Conservation (phyloP, 495 filamentous ascomycete species). For the Lasiosphaeria miniovina region DNA sequence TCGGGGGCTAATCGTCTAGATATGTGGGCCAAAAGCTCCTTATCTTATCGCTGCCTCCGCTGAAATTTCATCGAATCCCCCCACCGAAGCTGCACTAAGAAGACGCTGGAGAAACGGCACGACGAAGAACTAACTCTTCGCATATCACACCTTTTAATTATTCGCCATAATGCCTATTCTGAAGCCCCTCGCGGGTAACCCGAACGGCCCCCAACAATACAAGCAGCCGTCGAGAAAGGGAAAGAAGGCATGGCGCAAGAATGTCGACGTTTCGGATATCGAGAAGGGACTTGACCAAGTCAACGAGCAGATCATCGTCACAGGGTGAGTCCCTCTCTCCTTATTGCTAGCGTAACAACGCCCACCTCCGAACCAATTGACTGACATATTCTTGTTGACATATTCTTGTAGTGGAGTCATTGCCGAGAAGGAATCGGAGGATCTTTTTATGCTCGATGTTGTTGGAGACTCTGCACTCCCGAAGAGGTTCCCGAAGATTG, state of each 20-base stretch:
- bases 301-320: constrained; percentile 76
- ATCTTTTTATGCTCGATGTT: constrained; percentile 77
- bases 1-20: too few relatives aligned
- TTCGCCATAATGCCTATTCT: constrained; percentile 27
- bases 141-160: constrained; percentile 1
- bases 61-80: constrained; percentile 24
- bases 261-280: constrained; percentile 87
- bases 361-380: not conserved
- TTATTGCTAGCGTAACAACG: not conserved
- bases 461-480: constrained; percentile 27
- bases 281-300: constrained; percentile 77
- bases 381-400: constrained; percentile 15
- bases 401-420: constrained; percentile 64
- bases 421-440: constrained; percentile 68
- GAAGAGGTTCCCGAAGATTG: constrained; percentile 58
- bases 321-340: constrained; percentile 59
- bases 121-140: too few relatives aligned
- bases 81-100: constrained; percentile 7
- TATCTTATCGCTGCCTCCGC: constrained; percentile 22
- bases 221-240: constrained; percentile 93
- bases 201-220: constrained; percentile 48
- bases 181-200: constrained; percentile 29
- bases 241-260: constrained; percentile 98
- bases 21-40: not conserved
- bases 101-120: too few relatives aligned